A percentile compares a stretch with the other conserved stretches of the same genome.
These are phyloP conservation scores for Dittrichia graveolens DNA, from an alignment of 129 eudicot genomes.

Conservation along the genomic window DNA sequence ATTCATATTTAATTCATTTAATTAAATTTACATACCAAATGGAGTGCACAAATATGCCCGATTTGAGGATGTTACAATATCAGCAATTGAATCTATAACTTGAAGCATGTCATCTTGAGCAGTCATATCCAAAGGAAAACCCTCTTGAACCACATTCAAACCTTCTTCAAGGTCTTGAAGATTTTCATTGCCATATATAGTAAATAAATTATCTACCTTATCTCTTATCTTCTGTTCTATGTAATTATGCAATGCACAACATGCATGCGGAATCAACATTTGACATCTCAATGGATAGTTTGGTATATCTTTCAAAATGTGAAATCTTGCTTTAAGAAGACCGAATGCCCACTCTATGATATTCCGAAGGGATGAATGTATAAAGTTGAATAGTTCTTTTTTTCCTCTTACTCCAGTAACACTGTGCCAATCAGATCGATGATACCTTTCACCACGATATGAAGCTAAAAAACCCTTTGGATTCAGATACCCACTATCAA, in stretches of 20 bases:
- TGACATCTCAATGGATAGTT: background rate
- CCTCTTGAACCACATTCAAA: too few relatives aligned
- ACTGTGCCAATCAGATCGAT: constrained; percentile 6
- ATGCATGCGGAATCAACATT: constrained; percentile 13
- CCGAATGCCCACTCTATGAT: constrained; percentile 6
- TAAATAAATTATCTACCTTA: background rate
- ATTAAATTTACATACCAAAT: too few relatives aligned
- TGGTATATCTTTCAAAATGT: background rate
- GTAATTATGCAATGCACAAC: constrained; percentile 15
- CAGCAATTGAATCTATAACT: too few relatives aligned
- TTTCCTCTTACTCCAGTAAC: background rate
- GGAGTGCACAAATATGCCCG: too few relatives aligned
- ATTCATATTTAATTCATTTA: too few relatives aligned
- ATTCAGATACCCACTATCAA: constrained; percentile 10
- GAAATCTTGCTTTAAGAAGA: constrained; percentile 8
- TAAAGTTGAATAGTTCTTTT: constrained; percentile 2
- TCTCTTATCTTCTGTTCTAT: constrained; percentile 10
- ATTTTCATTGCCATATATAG: background rate
- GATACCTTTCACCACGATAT: constrained; percentile 20
- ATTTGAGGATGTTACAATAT: too few relatives aligned
- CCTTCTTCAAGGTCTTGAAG: too few relatives aligned
- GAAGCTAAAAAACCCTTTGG: background rate
- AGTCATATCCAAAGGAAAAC: too few relatives aligned
- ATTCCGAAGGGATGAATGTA: constrained; percentile 7
- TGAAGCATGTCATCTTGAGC: too few relatives aligned